Evolutionary conservation across 768 basidiomycete species (phyloP), one percentile per base, ranked within the genome.

Genomic region (Pleurotus tuber-regium): DNA sequence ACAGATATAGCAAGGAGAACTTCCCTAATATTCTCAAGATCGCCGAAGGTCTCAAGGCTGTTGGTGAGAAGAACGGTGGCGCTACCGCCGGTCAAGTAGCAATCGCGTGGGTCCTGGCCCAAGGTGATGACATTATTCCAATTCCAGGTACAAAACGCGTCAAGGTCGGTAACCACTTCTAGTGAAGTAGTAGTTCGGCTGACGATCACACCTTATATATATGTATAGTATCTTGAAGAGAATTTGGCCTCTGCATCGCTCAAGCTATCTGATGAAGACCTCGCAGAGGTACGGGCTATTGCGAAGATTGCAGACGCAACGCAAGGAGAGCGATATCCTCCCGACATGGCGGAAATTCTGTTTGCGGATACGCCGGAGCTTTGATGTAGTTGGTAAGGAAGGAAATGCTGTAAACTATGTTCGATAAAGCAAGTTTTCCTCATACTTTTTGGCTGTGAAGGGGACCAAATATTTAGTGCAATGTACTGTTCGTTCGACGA

Each of bases 101-200:
- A 1, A 68, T 83, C n/a, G 78, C 77, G 1, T 80, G 74, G 77
- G 54, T 79, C 2, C 70, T 80, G 14, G 71, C 71, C 0, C 75
- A 79, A 61, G 75, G 76, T 2, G 57, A 68, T 11, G 71, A 77
- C 46, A 55, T 80, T 49, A 71, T 79, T 54, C 69, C 76, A 4
- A 76, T 80, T 55, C 77, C 78, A 1, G 78, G 76, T 2, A 77
- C 76, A 2, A 74, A 66, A 43, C 70, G 64, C 26, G 61, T 74
- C 57, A 66, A 68, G 62, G 69, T 70, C 23, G 8, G 42, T 51
- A 25, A n/a, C 25, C 16, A 11, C 4, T 25, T 31, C 33, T 29
- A 8, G 31, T 35, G 10, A n/a, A 28, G 16, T 5, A 36, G 50
- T 19, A 6, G 19, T 25, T 56, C 53, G 2, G 57, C 57, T 49